Evolutionary conservation across 345 rosid species (phyloP), one percentile per base, ranked within the genome.

Genomic region (Erucastrum elatum): DNA sequence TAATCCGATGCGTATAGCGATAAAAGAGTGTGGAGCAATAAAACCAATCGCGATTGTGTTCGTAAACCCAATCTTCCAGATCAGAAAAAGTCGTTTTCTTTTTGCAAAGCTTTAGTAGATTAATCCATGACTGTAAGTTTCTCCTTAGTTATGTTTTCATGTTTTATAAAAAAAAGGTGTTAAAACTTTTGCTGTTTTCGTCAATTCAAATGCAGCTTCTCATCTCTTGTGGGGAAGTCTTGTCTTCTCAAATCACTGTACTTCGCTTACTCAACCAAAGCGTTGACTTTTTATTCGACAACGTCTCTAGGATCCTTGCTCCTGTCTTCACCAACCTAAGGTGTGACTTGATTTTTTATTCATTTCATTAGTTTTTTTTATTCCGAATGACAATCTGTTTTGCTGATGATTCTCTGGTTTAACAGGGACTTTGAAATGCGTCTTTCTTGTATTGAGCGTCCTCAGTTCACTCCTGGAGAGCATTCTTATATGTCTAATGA

Each of bases 231-330:
- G 87, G 85, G 30, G 86, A 86, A 66, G 77, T 75, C 49, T 75
- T 86, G 7, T 79, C 81, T 61, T 73, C 89, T 0, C 88, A 84
- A 0, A 0, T 80, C 60, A 58, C 61, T 80, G 29, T 84, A 37
- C 70, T 84, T 59, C 88, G 86, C 56, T 76, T 84, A 10, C 59
- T 85, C 8, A 84, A 85, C 70, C 86, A 82, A 34, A 75, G 84
- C 51, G 76, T 86, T 51, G 86, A 87, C 65, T 75, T 82, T 56
- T 21, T 89, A 74, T 84, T 81, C 73, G 80, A 78, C 79, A 83
- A 86, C 72, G 82, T 84, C 64, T 56, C 81, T 31, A 80, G 76
- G 72, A 49, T 84, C 63, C 61, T 81, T 26, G 53, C 82, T 70
- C 71, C 72, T 68, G 29, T 81, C 30, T 56, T 75, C 58, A 76